Base-by-base conservation (phyloP, 1,284 basidiomycete species). In the Rhizopogon hawkerae region DNA sequence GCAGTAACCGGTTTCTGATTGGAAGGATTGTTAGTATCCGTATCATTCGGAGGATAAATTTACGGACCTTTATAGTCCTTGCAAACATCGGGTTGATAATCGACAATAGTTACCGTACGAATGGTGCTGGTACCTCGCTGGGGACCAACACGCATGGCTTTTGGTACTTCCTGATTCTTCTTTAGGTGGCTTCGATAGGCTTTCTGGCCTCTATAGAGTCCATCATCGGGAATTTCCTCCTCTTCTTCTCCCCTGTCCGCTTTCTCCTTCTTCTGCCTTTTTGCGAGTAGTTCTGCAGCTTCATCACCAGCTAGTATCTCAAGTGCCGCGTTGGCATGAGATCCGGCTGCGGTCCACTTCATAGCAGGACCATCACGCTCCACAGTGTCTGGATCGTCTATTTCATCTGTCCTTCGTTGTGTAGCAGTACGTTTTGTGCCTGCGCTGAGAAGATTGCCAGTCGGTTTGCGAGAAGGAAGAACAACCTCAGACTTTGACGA, bases 21-120 rank as follows among this genome's bases (percentile, higher is more conserved):
- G 7, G 35, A 35, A 26, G 43, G 55, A 59, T 54, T 59, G 57
- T 58, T 51, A 59, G 56, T 48, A 42, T 56, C 55, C 48, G 52
- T 46, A 42, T 52, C 42, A 23, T 34, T 45, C 47, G 36, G 33
- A 46, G 21, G 35, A 44, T 24, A 48, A 35, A 54, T 38, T 18
- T 8, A 72, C 78, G 52, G 56, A 89, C 89, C 90, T 81, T 97
- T 98, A 71, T 98, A 99, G 69, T 98, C 94, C 68, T 98, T 99
- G 71, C 96, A 99, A 16, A 98, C 91, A 62, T 98, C 95, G 2
- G 96, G 95, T 69, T 98, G 96, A 69, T 98, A 99, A 73, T 99
- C 96, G 45, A 92, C 79, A 50, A 98, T 84, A 0, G 95, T 98
- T 48, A 97, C 93, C 1, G 90, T 94, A 50, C 92, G 80, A 57